Evolutionary conservation across 345 rosid genomes (phyloP), one percentile per base, ranked within the genome.

Genomic region (Zanthoxylum bungeanum): DNA sequence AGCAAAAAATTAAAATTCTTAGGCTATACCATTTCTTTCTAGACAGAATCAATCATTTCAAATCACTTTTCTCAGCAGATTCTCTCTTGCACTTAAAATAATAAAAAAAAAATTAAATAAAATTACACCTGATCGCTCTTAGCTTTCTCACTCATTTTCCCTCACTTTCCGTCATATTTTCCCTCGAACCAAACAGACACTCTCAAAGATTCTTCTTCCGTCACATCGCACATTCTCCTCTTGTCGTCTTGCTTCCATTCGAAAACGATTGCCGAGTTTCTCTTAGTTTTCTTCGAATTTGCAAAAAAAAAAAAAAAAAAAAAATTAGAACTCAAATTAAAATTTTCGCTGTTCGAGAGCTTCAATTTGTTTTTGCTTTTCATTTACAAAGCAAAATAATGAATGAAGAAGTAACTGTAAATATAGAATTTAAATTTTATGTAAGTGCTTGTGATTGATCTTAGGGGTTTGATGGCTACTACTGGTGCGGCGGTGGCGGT

Each of bases 11-110:
- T n/a, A 57, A 57, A 30, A 64, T 24, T 28, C 67, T 33, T 31
- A 7, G 49, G 24, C 44, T 9, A 33, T 66, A 40, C 52, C 33
- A 9, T 12, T 25, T 64, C 57, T 47, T 44, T 25, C 22, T 60
- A 31, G 58, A 17, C 70, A 46, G 49, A 69, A 75, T 62, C 82
- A 61, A 76, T 79, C 83, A 64, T 75, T 79, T 72, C 76, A 79
- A 76, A 68, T 72, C 71, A 42, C 71, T 75, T 76, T 71, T 77
- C 68, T 73, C 71, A 53, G 55, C 66, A 66, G 82, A 74, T 78
- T 78, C 78, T 66, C 58, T 40, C 62, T 31, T 61, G n/a, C 57
- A 22, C 51, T 10, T 28, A 12, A 4, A 62, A 63, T 42, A 24
- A 24, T 14, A 42, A 24, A 24, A 37, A 1, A 30, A 33, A 31